Evolutionary conservation across 2,329 filamentous ascomycete genomes (phyloP).

Genomic region (Colletotrichum theobromicola): DNA sequence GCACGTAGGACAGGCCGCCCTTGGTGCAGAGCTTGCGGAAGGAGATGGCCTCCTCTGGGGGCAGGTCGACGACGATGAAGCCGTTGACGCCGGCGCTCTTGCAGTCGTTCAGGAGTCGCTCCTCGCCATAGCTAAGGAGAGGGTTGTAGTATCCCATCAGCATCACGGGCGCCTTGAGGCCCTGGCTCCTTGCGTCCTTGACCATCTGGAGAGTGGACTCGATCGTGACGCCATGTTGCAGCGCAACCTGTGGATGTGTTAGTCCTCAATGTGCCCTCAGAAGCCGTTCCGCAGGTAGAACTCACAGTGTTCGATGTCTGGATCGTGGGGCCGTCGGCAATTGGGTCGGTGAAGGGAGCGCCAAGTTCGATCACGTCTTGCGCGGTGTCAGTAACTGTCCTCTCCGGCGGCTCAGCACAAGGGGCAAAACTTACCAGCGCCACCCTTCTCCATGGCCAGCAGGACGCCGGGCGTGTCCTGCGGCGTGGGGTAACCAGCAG

Average conservation of each 20-base stretch:
- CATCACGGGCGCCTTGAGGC: constrained; percentile 81
- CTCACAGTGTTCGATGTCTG: constrained; percentile 89
- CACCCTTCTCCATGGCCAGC: constrained; percentile 89
- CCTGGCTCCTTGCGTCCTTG: constrained; percentile 76
- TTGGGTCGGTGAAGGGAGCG: constrained; percentile 96
- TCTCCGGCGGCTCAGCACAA: not conserved
- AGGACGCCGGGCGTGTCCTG: constrained; percentile 84
- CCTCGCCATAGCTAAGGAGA: constrained; percentile 91
- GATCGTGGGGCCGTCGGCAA: constrained; percentile 96
- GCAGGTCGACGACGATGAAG: constrained; percentile 95
- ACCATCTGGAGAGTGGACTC: constrained; percentile 82
- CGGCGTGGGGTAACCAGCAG: constrained; percentile 87
- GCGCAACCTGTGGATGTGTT: constrained; percentile 58
- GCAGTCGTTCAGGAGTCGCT: constrained; percentile 84
- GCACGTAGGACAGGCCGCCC: constrained; percentile 89
- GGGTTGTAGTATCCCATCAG: constrained; percentile 99
- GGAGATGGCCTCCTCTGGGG: constrained; percentile 91
- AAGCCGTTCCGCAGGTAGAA: constrained; percentile 21
- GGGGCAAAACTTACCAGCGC: constrained; percentile 69
- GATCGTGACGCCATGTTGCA: constrained; percentile 88
- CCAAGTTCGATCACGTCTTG: constrained; percentile 94
- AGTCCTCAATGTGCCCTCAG: not conserved
- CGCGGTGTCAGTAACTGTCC: not conserved
- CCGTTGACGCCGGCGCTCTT: constrained; percentile 87
- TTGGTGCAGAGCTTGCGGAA: constrained; percentile 86